Evolutionary conservation across 2,329 filamentous ascomycete species (phyloP).

Genomic region (Emergomyces pasteurianus): DNA sequence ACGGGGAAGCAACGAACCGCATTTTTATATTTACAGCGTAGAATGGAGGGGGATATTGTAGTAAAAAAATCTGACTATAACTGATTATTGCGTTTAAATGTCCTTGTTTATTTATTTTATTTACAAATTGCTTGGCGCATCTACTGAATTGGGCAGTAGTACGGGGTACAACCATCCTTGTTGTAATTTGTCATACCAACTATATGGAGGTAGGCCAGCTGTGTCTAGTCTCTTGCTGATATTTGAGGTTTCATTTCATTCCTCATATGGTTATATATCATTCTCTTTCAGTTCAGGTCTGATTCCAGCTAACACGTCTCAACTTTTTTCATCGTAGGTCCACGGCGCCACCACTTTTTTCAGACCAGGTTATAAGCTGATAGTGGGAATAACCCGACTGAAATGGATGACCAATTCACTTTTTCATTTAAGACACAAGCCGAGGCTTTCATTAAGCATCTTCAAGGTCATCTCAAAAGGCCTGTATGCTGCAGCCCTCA

Average conservation of each 20-base stretch:
- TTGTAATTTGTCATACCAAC: background rate
- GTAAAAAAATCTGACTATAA: background rate
- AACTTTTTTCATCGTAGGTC: background rate
- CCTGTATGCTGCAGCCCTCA: slow-evolving; percentile 14
- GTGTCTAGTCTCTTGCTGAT: background rate
- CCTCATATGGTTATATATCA: background rate
- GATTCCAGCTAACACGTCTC: background rate
- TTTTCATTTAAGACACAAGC: slow-evolving; percentile 29
- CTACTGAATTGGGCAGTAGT: background rate
- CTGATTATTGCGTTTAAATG: background rate
- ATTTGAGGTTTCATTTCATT: background rate
- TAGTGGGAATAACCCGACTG: background rate
- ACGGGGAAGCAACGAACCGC: background rate
- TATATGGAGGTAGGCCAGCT: background rate
- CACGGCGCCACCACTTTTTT: background rate
- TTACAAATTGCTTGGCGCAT: background rate
- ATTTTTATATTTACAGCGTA: background rate
- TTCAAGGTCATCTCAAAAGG: slow-evolving; percentile 35
- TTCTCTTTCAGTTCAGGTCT: background rate
- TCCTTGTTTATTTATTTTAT: background rate
- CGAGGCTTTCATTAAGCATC: slow-evolving; percentile 37
- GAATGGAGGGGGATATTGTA: background rate
- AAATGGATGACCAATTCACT: background rate
- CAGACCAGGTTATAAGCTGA: background rate
- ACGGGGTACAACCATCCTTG: background rate